Evolutionary conservation across 306 rosid genomes (phyloP), one percentile per base, ranked within the genome.

Genomic region (Vigna trinervia): DNA sequence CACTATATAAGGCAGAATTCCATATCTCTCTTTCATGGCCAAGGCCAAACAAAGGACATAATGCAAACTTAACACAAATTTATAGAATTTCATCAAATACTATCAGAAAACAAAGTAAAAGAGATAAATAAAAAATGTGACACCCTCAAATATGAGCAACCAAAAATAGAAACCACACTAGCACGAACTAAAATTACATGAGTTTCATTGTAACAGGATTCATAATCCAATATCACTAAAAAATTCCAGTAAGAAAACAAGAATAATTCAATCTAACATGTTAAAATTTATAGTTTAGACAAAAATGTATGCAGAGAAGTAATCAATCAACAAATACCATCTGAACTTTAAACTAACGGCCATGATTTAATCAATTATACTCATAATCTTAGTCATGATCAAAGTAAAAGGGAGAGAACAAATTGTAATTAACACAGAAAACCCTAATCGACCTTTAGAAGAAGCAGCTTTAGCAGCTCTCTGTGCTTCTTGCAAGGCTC

Each of bases 401-500:
- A 53, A 53, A n/a, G 5, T 53, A n/a, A 22, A 53, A 54, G 22
- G 14, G 12, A 53, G 28, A 36, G 5, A 48, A 65, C 12, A 23
- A 71, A 74, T 51, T 43, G 2, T 2, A 61, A 61, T 61, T 61
- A 34, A 12, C 5, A 17, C 8, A 32, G 10, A 1, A 57, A 57
- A 6, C 5, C 67, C 22, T 56, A 64, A 64, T 36, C 62, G 79
- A 93, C 97, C 98, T 86, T 88, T 93, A 23, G 87, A 78, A 19
- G 87, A 73, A n/a, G 86, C 80, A 70, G 87, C 92, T 87, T 93
- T 93, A 36, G 90, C 92, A 79, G 96, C 96, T 66, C 97, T 90
- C 58, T 94, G 97, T 67, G 94, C 96, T 80, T 94, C 97, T 80
- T 94, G 98, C 80, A 90, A 53, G 30, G 97, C 92, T 23, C 94